phyloP scores from a whole-genome alignment of 192 early-diverging fungal species.

The Backusella sp. region DNA sequence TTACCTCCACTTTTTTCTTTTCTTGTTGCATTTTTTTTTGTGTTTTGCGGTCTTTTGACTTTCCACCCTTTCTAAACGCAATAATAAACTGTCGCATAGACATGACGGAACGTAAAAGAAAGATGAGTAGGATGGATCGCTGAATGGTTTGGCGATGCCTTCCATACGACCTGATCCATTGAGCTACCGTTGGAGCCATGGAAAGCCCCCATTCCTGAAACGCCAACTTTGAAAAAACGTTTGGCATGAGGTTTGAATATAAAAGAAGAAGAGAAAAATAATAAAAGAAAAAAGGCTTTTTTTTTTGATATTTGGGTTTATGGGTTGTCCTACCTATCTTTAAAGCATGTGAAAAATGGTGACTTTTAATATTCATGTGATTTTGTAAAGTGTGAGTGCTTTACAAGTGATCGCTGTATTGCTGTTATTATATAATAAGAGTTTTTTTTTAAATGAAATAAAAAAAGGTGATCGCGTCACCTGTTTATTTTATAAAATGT shows the following conservation, averaged over 20 bases:
- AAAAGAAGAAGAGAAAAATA: neutral
- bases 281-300: neutral
- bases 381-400: neutral
- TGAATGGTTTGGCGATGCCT: conserved; percentile 38
- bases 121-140: conserved; percentile 38
- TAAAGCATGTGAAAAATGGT: conserved; percentile 10
- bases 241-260: conserved; percentile 10
- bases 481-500: no score
- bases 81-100: conserved; percentile 21
- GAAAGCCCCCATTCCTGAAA: conserved; percentile 5
- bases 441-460: no score
- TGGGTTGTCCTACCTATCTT: conserved; percentile 1
- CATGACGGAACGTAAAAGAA: conserved; percentile 25
- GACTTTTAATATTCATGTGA: neutral
- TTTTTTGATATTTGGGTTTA: conserved; percentile 1
- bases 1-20: conserved; percentile 40
- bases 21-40: neutral
- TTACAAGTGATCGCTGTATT: neutral
- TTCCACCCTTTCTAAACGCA: conserved; percentile 18
- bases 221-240: conserved; percentile 11
- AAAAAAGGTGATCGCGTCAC: no score
- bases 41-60: neutral
- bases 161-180: conserved; percentile 22
- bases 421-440: no score
- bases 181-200: neutral